Percentiles rank a stretch among this genome's conserved stretches.
Evolutionary conservation across 768 basidiomycete genomes (phyloP).

Genomic region (Mycena floridula): DNA sequence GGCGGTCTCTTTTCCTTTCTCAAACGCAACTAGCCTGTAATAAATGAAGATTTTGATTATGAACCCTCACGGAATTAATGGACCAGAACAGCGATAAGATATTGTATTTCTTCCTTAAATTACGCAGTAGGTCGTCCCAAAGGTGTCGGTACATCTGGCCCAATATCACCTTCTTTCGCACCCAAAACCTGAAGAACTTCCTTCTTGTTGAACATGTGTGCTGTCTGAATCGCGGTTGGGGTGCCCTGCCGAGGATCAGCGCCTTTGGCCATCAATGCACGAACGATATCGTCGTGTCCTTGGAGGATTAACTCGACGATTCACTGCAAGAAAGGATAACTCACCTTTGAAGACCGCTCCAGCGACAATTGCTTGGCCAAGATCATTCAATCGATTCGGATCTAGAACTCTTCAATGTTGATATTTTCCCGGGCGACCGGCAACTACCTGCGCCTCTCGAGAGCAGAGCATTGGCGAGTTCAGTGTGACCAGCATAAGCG

Average conservation of each 20-base stretch:
- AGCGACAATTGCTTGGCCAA: constrained; percentile 66
- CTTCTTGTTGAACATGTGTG: constrained; percentile 53
- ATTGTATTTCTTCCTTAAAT: too few species aligned
- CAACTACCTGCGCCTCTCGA: constrained; percentile 48
- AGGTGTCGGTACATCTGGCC: too few species aligned
- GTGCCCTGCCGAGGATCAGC: constrained; percentile 63
- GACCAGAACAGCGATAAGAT: too few species aligned
- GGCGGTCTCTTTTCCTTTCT: too few species aligned
- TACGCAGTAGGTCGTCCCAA: too few species aligned
- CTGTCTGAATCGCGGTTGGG: constrained; percentile 65
- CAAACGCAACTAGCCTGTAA: too few species aligned
- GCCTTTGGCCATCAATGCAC: constrained; percentile 42
- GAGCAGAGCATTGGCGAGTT: constrained; percentile 48
- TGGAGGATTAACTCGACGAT: not conserved
- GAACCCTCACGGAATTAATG: too few species aligned
- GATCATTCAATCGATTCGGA: constrained; percentile 64
- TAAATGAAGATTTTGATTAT: too few species aligned
- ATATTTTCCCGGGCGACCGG: too few species aligned
- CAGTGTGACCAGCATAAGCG: constrained; percentile 62
- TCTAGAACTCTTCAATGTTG: too few species aligned
- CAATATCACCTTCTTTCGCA: constrained; percentile 48
- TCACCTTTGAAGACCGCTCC: constrained; percentile 79
- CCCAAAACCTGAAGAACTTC: constrained; percentile 54
- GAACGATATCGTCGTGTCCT: constrained; percentile 57
- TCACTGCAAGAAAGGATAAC: too few species aligned